Conservation (phyloP, 495 filamentous ascomycete species). For the Xylaria bambusicola region DNA sequence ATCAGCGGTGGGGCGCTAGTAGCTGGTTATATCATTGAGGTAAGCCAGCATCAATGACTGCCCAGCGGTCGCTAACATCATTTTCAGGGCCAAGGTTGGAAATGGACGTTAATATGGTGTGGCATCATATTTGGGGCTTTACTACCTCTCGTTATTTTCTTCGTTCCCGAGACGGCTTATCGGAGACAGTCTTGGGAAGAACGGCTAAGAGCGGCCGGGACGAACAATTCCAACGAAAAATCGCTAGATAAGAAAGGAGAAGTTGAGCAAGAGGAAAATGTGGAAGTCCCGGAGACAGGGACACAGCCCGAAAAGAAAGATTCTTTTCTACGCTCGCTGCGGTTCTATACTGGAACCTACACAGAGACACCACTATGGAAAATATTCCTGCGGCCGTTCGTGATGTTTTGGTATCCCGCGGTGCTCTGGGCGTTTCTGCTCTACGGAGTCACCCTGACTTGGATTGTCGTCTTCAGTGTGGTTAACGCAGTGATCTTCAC, state of each 20-base stretch:
- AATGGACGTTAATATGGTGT: slow-evolving; percentile 58
- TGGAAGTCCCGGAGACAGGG: slow-evolving; percentile 27
- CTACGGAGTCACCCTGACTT: slow-evolving; percentile 53
- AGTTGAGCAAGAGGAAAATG: slow-evolving; percentile 22
- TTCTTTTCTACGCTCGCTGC: slow-evolving; percentile 35
- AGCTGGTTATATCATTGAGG: slow-evolving; percentile 54
- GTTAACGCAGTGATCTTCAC: slow-evolving; percentile 54
- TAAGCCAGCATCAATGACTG: slow-evolving; percentile 11
- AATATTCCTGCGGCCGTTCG: slow-evolving; percentile 50
- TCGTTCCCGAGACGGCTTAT: slow-evolving; percentile 58
- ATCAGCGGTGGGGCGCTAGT: slow-evolving; percentile 54
- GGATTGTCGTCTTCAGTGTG: slow-evolving; percentile 58
- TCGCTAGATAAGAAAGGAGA: slow-evolving; percentile 31
- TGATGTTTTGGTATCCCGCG: slow-evolving; percentile 56
- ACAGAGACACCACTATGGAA: slow-evolving; percentile 50
- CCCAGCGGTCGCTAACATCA: background rate
- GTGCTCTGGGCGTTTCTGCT: slow-evolving; percentile 57
- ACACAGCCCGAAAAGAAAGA: slow-evolving; percentile 31
- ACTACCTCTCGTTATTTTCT: slow-evolving; percentile 47
- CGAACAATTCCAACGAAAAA: slow-evolving; percentile 28
- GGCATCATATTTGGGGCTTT: slow-evolving; percentile 55
- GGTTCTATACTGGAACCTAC: slow-evolving; percentile 41
- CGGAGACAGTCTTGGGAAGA: slow-evolving; percentile 35
- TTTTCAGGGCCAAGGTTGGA: slow-evolving; percentile 48
- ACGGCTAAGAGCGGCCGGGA: slow-evolving; percentile 21